Conservation (phyloP, 2,329 filamentous ascomycete species). For the Erysiphe pisi region DNA sequence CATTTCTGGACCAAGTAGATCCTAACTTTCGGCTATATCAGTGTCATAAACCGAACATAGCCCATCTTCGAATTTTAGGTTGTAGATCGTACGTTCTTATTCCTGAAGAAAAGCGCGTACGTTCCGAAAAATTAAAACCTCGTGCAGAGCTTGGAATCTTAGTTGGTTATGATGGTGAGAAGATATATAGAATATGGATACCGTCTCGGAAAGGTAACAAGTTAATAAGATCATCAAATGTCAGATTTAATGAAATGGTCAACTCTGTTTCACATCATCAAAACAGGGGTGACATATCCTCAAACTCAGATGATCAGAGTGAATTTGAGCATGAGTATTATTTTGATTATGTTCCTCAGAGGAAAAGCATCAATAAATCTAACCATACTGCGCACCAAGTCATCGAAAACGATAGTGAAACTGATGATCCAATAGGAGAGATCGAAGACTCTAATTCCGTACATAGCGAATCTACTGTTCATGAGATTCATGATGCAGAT, state of each 20-base stretch:
- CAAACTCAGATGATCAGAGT: neutral
- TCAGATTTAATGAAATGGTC: conserved; percentile 21
- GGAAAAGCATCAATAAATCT: neutral
- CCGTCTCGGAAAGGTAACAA: neutral
- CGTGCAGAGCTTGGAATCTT: neutral
- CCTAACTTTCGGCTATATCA: conserved; percentile 16
- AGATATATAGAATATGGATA: conserved; percentile 11
- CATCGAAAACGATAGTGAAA: neutral
- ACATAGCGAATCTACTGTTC: neutral
- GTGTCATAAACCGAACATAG: conserved; percentile 17
- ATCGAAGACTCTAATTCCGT: no score
- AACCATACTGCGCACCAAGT: neutral
- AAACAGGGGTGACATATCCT: neutral
- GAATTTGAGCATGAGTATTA: neutral
- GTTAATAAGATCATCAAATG: conserved; percentile 23
- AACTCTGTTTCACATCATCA: neutral
- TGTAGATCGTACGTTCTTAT: conserved; percentile 21
- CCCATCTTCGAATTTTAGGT: conserved; percentile 20
- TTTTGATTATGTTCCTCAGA: neutral
- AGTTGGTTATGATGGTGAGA: conserved; percentile 11
- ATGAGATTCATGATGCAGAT: neutral
- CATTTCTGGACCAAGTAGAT: conserved; percentile 19
- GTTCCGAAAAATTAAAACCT: conserved; percentile 6
- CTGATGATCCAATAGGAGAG: no score
- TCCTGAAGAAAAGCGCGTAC: conserved; percentile 24